Evolutionary conservation across 2,329 filamentous ascomycete species (phyloP), one percentile per base, ranked within the genome.

Genomic region (Phialophora chinensis): DNA sequence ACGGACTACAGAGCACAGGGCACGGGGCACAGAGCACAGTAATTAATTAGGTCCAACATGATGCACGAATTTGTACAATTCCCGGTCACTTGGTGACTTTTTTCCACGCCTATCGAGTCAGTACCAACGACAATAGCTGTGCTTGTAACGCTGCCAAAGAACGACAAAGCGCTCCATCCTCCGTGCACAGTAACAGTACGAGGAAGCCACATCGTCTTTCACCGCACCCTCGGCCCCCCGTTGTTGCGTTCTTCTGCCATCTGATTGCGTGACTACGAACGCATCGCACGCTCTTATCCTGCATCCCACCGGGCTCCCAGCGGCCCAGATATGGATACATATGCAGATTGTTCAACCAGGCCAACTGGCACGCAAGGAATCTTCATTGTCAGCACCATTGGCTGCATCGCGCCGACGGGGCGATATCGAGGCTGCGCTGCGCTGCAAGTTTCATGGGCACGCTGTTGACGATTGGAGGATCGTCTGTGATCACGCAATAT

Each of bases 401-500:
- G 42, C 38, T 29, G 42, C 17, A 17, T 27, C 33, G 49, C n/a
- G 17, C 33, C 17, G 5, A 44, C 29, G 53, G 20, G 29, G 35
- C 31, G 59, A 25, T 52, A 61, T 61, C 47, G 44, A 44, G 33
- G 29, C 33, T 54, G 59, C 17, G 17, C 29, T 35, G 53, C 29
- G 27, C 25, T 20, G 53, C 53, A 33, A 17, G 3, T 27, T 27
- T 5, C 27, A 27, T 27, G 27, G 12, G 17, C 35, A n/a, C 17
- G 38, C 8, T 11, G 31, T 8, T 52, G 38, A 50, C 29, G 57
- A 60, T 60, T 60, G 57, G 44, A 25, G 44, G 14, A 7, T 25
- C 47, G 20, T 25, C 31, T 42, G 38, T 61, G 59, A 61, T 52
- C 59, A 61, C 59, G 59, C 59, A 50, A 61, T 61, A 27, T 52